These are phyloP conservation scores for Talaromyces sp. DNA, from an alignment of 2,329 filamentous ascomycete genomes.

Conservation along the genomic window DNA sequence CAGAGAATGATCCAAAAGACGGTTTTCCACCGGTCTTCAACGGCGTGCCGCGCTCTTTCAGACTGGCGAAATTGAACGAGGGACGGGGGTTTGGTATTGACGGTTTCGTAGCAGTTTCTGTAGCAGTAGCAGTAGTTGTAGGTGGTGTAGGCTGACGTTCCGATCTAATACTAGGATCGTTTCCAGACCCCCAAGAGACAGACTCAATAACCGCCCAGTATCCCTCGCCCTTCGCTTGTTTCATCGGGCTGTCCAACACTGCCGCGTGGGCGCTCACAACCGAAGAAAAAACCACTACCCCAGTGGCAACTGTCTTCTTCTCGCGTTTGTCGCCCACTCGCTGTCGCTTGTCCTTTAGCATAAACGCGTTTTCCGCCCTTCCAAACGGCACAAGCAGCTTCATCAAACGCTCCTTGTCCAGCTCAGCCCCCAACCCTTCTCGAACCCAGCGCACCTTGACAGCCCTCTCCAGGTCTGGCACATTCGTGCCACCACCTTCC, in stretches of 20 bases:
- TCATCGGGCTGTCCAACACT: slow-evolving; percentile 46
- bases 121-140: slow-evolving; percentile 13
- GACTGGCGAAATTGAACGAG: slow-evolving; percentile 29
- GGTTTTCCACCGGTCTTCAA: slow-evolving; percentile 14
- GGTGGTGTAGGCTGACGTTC: neutral
- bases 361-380: slow-evolving; percentile 50
- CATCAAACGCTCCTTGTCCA: slow-evolving; percentile 45
- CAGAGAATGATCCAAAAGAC: slow-evolving; percentile 8
- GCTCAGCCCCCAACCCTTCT: slow-evolving; percentile 40
- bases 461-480: slow-evolving; percentile 52
- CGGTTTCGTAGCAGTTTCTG: slow-evolving; percentile 5
- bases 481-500: slow-evolving; percentile 35
- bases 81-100: slow-evolving; percentile 8
- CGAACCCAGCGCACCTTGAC: slow-evolving; percentile 54
- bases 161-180: slow-evolving; percentile 44
- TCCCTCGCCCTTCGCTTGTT: slow-evolving; percentile 20
- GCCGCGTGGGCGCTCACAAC: slow-evolving; percentile 55
- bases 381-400: slow-evolving; percentile 51
- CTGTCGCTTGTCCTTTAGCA: slow-evolving; percentile 54
- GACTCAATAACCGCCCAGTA: slow-evolving; percentile 49
- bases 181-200: slow-evolving; percentile 51
- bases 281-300: slow-evolving; percentile 53
- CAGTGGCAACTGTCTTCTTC: slow-evolving; percentile 48
- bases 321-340: slow-evolving; percentile 46
- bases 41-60: slow-evolving; percentile 15